Conservation (phyloP, 306 rosid genomes). For the Gastrolobium villosum region DNA sequence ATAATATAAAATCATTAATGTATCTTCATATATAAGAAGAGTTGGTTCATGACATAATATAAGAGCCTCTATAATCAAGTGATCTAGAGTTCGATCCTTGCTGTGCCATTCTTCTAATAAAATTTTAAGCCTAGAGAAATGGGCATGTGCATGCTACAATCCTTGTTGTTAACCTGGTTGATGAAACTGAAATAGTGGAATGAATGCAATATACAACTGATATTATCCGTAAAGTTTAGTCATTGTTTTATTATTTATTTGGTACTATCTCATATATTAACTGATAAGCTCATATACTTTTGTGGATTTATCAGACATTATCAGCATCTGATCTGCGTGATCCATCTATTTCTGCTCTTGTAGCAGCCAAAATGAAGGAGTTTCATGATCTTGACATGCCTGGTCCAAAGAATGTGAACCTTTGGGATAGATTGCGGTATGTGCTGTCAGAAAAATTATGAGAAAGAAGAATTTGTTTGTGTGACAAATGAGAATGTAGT, state of each 20-base stretch:
- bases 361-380: constrained; percentile 82
- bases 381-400: constrained; percentile 85
- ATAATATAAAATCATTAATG: too few species aligned
- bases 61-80: too few species aligned
- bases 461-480: neutral
- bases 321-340: constrained; percentile 82
- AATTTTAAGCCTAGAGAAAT: too few species aligned
- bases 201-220: constrained; percentile 21
- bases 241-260: neutral
- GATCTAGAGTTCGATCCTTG: too few species aligned
- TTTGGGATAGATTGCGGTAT: constrained; percentile 84
- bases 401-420: constrained; percentile 66
- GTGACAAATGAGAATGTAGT: neutral
- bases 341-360: constrained; percentile 70
- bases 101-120: too few species aligned
- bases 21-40: too few species aligned
- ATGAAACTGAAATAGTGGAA: neutral
- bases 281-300: constrained; percentile 10
- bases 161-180: neutral
- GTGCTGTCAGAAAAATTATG: neutral
- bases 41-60: too few species aligned
- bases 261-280: neutral
- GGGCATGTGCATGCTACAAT: too few species aligned
- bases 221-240: neutral
- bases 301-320: constrained; percentile 66